Conservation (phyloP, 2,329 filamentous ascomycete genomes). For the Geosmithia morbida region DNA sequence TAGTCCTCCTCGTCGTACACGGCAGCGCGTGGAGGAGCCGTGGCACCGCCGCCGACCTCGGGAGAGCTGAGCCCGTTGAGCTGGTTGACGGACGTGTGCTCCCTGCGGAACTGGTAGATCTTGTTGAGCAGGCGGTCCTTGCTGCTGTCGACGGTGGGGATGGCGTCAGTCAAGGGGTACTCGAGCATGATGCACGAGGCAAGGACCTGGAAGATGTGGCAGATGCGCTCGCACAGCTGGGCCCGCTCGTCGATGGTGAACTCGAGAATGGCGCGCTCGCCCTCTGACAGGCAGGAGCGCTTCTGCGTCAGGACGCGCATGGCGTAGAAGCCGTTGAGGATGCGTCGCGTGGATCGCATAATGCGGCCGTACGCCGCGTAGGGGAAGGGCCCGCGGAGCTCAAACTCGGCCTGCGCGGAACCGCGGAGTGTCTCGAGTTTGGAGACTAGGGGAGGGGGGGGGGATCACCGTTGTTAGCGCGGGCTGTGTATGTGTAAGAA, state of each 20-base stretch:
- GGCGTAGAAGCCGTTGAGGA: slow-evolving; percentile 88
- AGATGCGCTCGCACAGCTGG: slow-evolving; percentile 75
- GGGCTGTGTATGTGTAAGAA: not conserved
- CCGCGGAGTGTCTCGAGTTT: slow-evolving; percentile 60
- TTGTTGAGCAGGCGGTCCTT: slow-evolving; percentile 75
- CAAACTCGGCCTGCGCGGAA: slow-evolving; percentile 72
- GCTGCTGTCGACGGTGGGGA: slow-evolving; percentile 69
- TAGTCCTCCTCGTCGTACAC: slow-evolving; percentile 62
- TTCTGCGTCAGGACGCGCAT: slow-evolving; percentile 90
- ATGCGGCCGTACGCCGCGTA: slow-evolving; percentile 58
- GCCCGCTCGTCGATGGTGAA: slow-evolving; percentile 69
- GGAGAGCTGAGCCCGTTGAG: not conserved
- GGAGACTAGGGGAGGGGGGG: slow-evolving; percentile 23
- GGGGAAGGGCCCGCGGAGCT: slow-evolving; percentile 78
- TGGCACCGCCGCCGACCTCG: too few species aligned
- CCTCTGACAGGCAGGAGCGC: slow-evolving; percentile 58
- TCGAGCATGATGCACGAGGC: slow-evolving; percentile 89
- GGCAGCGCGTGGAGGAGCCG: slow-evolving; percentile 1
- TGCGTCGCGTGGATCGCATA: slow-evolving; percentile 64
- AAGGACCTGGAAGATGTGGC: slow-evolving; percentile 74
- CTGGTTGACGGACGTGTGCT: slow-evolving; percentile 28
- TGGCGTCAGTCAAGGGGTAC: slow-evolving; percentile 78
- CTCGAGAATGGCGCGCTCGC: slow-evolving; percentile 66
- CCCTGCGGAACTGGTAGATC: slow-evolving; percentile 74
- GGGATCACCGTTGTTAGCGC: not conserved